Evolutionary conservation across 768 basidiomycete species (phyloP), one percentile per base, ranked within the genome.

Genomic region (Macrocybe gigantea): DNA sequence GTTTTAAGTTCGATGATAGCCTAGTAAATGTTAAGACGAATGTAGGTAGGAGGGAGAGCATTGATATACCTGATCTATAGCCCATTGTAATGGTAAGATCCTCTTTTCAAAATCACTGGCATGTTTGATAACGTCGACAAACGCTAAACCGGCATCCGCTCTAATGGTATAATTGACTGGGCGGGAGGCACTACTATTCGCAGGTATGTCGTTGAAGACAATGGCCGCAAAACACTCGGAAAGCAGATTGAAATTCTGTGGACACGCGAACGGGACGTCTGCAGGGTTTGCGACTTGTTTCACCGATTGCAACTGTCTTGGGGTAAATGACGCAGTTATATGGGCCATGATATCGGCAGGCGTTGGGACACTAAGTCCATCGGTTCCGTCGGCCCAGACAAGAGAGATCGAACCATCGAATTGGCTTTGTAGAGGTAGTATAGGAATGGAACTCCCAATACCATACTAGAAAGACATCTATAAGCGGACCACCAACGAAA

Each of bases 61-160:
- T 41, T 5, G 36, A 50, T 77, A 29, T 51, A 83, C 86, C 59
- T 77, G 70, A 55, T 91, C 88, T 33, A 91, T 68, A 7, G 86
- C 83, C 75, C 87, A 83, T 52, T 91, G 88, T 14, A 91, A 53
- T 1, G 88, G 88, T 12, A 91, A 59, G 31, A 88, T 71, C 40
- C 82, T 66, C 45, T 67, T 66, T 61, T 89, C 85, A 53, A 83
- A 80, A 62, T 87, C 85, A 50, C 84, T 82, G 3, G 65, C 75
- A 56, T 88, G 86, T 13, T 69, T 66, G 14, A 70, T 68, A 0
- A 88, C 88, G 54, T 91, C 76, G 52, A 89, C 77, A 51, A 79
- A 77, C 14, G 60, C 54, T 12, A 89, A 66, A 8, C 87, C 86
- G 3, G 68, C 73, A 60, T 90, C 88, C 0, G 79, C 83, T 33